Base-by-base conservation (phyloP, 106 monocot genomes). In the Dendrobium catenatum region DNA sequence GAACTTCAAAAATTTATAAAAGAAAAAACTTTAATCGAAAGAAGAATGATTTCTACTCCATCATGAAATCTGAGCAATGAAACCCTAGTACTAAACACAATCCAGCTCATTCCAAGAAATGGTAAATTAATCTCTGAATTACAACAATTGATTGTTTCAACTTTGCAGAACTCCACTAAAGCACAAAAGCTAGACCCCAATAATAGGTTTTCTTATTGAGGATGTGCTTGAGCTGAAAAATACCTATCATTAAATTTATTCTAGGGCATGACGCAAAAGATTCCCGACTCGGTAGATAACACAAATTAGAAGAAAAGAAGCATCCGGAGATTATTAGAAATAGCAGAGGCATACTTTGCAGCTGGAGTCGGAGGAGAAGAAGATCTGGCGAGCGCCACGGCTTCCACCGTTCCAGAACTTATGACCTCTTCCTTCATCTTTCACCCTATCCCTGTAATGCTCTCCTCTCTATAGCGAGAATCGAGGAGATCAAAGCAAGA, bases 321-420 rank as follows among this genome's bases (percentile, higher is more conserved):
- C 20, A 6, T 42, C 72, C 16, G n/a, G 27, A 40, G 18, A 61
- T 31, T 55, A 56, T 22, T 51, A 56, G 76, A 77, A 33, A 44
- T 16, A 29, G 24, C 78, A 72, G 29, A 18, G 6, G 11, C 76
- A 41, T 37, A 89, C 89, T 86, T 86, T 19, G 89, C 89, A 4
- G 83, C 89, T 1, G 89, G 82, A 17, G 89, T 89, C 42, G 85
- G 88, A 72, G 89, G 86, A 27, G 89, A 86, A 70, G 89, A 84
- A 42, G 86, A 86, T 76, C 89, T 80, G 9, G 49, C 89, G 22
- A 89, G 26, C 17, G 72, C 80, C 42, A 73, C 73, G 33, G 80
- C 82, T 68, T 89, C 89, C 54, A 81, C 84, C 31, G 84, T 87
- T 51, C 84, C 89, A 49, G 89, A 87, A 82, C 89, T 89, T 55